These are phyloP conservation scores for Cryphonectria radicalis DNA, from an alignment of 2,329 filamentous ascomycete genomes.

Conservation along the genomic window DNA sequence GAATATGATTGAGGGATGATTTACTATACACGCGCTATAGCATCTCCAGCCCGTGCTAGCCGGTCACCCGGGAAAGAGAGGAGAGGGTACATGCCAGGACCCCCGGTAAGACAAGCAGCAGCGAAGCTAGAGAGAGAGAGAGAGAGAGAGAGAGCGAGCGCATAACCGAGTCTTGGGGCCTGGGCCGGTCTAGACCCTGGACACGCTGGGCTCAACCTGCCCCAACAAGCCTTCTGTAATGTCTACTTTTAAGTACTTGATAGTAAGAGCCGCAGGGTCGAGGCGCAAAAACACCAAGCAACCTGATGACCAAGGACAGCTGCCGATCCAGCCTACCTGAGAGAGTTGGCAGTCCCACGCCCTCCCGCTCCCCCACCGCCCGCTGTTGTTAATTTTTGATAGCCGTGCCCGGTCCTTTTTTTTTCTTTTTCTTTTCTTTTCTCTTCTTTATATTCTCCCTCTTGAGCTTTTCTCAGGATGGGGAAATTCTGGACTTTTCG, in stretches of 20 bases:
- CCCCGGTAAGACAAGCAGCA: neutral
- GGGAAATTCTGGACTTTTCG: too few species aligned
- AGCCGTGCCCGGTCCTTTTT: neutral
- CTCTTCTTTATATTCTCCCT: too few species aligned
- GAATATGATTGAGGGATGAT: neutral
- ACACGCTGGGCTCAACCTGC: neutral
- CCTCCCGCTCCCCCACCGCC: too few species aligned
- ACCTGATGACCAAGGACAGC: too few species aligned
- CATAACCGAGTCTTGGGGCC: neutral
- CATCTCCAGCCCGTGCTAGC: too few species aligned
- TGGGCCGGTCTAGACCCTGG: constrained; percentile 3
- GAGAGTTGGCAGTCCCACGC: neutral
- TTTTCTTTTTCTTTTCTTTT: too few species aligned
- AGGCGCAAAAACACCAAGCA: neutral
- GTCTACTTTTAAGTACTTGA: too few species aligned
- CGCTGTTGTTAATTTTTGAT: neutral
- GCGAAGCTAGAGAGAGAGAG: neutral
- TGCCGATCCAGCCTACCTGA: neutral
- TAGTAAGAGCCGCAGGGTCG: neutral
- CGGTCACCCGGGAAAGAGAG: neutral
- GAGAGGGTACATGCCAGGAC: neutral
- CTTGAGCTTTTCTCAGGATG: too few species aligned
- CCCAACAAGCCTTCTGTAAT: neutral
- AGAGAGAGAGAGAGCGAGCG: neutral
- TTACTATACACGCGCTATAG: too few species aligned